Base-by-base conservation (phyloP, 176 grass and related monocot species). In the Phyllostachys edulis region DNA sequence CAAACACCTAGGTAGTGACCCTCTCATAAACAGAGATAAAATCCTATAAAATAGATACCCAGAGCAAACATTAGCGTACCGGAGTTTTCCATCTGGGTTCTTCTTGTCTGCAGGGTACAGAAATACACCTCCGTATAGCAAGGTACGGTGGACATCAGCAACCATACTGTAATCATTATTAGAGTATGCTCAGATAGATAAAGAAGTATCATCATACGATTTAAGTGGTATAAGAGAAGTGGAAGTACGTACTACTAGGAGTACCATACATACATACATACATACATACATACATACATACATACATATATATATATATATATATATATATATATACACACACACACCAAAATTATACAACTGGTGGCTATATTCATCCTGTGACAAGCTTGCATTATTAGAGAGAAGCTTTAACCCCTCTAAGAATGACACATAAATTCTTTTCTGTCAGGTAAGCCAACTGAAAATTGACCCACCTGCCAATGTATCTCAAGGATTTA, bases 41-140 rank as follows among this genome's bases (percentile, higher is more conserved):
- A 34, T 34, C 32, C 32, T 34, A 34, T 34, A 34, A 34, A 34
- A 34, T 34, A 47, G 46, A 14, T 14, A 15, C 2, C 2, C 0
- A 26, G 32, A 55, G 13, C 49, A 56, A 11, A 45, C 15, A 0
- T 34, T 41, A 26, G 36, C 57, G 70, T 91, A 99, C 93, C 96
- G 93, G 84, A 99, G 86, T 75, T 99, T 94, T 63, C 96, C 93
- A 39, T 69, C 79, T 37, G 96, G 96, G 71, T 70, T 99, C 85
- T 99, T 99, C 93, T 91, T 85, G 84, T 99, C 96, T 10, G 91
- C 93, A 73, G 96, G 96, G 88, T 99, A 99, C 85, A 99, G 64
- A 89, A 99, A 99, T 81, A 96, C 81, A 39, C 96, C 96, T 76
- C 96, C 96, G 55, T 99, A 99, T 17, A 99, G 86, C 59, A 99